Conservation (phyloP, 2,329 filamentous ascomycete genomes). For the Didymella segeticola region DNA sequence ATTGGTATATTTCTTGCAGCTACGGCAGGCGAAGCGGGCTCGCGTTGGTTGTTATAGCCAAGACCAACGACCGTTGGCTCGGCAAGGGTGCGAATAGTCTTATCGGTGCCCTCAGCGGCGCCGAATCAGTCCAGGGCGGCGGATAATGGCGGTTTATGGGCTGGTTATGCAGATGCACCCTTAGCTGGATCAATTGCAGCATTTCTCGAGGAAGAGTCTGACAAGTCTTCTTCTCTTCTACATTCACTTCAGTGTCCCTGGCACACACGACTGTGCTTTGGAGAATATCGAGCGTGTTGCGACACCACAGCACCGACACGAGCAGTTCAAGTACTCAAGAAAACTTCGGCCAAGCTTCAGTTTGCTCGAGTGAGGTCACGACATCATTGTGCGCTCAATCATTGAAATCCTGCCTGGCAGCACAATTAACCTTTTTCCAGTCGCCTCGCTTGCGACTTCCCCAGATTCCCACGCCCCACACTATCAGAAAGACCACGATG, state of each 20-base stretch:
- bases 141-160: constrained; percentile 19
- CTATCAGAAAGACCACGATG: constrained; percentile 30
- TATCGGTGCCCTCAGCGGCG: constrained; percentile 14
- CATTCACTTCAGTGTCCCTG: constrained; percentile 9
- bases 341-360: not conserved
- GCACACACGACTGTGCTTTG: not conserved
- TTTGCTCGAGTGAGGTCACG: constrained; percentile 2
- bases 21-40: constrained; percentile 13
- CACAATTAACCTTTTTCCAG: constrained; percentile 11
- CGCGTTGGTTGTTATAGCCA: not conserved
- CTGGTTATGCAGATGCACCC: constrained; percentile 12
- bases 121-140: constrained; percentile 11
- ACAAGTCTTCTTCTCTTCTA: constrained; percentile 1
- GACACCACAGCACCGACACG: constrained; percentile 1
- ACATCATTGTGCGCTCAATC: not conserved
- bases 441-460: constrained; percentile 6
- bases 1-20: constrained; percentile 15
- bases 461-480: constrained; percentile 11
- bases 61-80: constrained; percentile 14
- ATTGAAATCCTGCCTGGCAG: not conserved
- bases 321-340: constrained; percentile 4
- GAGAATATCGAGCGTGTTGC: not conserved
- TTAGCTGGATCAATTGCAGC: constrained; percentile 17
- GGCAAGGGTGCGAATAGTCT: constrained; percentile 14
- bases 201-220: constrained; percentile 2